These are phyloP conservation scores for Solanum sitiens DNA, from an alignment of 257 asterid species.

Conservation along the genomic window DNA sequence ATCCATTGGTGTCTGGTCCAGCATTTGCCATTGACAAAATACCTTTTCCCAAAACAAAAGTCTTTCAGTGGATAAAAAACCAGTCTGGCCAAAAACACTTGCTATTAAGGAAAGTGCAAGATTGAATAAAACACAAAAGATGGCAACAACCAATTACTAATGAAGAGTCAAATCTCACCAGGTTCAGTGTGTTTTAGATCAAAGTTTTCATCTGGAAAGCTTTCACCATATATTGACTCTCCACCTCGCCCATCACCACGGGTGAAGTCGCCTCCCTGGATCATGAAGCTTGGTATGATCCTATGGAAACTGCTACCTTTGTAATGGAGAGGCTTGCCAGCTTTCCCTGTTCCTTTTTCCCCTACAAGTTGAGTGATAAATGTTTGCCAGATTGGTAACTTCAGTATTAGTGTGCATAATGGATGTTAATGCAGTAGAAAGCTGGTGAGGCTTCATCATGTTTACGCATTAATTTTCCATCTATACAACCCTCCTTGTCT, in stretches of 20 bases:
- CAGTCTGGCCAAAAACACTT: background rate
- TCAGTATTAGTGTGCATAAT: background rate
- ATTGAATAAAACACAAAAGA: background rate
- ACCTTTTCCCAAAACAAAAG: slow-evolving; percentile 24
- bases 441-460: background rate
- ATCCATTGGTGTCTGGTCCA: slow-evolving; percentile 83
- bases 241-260: slow-evolving; percentile 93
- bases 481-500: background rate
- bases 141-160: background rate
- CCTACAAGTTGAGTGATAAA: slow-evolving; percentile 32
- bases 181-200: slow-evolving; percentile 72
- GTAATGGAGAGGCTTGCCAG: slow-evolving; percentile 72
- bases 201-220: slow-evolving; percentile 78
- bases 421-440: background rate
- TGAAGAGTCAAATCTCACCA: slow-evolving; percentile 32
- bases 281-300: slow-evolving; percentile 90
- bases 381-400: background rate
- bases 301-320: slow-evolving; percentile 83
- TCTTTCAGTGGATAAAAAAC: background rate
- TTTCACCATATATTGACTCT: slow-evolving; percentile 71
- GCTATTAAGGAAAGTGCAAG: background rate
- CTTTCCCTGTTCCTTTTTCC: slow-evolving; percentile 73
- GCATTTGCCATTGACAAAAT: slow-evolving; percentile 87
- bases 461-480: background rate
- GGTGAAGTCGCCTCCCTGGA: slow-evolving; percentile 96